Base-by-base conservation (phyloP, 352 stramenopile genomes). In the Globisporangium paddicum region DNA sequence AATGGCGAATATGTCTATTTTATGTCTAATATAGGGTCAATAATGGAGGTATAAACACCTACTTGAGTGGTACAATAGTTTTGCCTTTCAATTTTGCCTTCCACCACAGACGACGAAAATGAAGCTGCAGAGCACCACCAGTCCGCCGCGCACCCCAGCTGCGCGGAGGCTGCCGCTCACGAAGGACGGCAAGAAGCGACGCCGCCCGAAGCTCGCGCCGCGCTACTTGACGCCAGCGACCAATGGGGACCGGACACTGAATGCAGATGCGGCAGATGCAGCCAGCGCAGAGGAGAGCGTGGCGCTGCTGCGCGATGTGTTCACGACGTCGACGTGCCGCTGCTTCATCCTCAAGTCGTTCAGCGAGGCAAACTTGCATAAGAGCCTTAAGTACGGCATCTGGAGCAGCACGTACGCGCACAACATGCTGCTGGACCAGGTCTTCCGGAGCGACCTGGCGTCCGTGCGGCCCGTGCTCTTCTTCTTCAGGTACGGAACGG, bases 281-380 rank as follows among this genome's bases (percentile, higher is more conserved):
- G 46, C 63, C 30, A 56, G 3, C 6, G 28, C 44, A 16, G 34
- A 30, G 9, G 67, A 82, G 28, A 70, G 72, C 41, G 69, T 62
- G 47, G 56, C 74, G 28, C 59, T 82, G 21, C 67, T 86, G 56
- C 78, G 66, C 28, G 75, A 87, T 21, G 58, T 87, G 9, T 86
- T 87, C 48, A 79, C 64, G 21, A 79, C 68, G 30, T 60, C 75
- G 30, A 93, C 75, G 21, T 89, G 79, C 58, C 79, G 79, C 26
- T 93, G 81, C 65, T 93, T 93, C 54, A 80, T 93, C 48, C 67
- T 91, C 66, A 93, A 93, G 65, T 89, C 77, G 21, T 93, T 93
- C 58, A 93, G 83, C 54, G 83, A 93, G 50, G 78, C 75, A n/a
- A 90, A 93, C 51, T 61, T 93, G 44, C 83, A 93, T 71, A 91